These are phyloP conservation scores for Coemansia sp. DNA, from an alignment of 192 early-diverging fungal species.

Conservation along the genomic window DNA sequence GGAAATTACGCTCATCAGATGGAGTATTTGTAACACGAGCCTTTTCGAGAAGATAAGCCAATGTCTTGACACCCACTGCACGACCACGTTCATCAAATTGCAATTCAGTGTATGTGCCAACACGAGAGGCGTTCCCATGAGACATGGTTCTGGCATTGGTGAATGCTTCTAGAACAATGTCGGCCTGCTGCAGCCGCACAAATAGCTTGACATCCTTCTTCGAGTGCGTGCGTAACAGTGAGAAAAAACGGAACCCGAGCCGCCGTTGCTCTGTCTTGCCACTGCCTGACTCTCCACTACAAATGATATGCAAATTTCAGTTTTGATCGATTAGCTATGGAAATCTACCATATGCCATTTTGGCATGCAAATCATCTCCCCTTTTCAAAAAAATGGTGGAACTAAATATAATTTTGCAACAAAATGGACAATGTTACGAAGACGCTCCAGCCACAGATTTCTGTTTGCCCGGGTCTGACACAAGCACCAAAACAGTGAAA, in stretches of 20 bases:
- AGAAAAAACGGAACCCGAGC: slow-evolving; percentile 62
- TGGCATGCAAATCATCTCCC: too few species aligned
- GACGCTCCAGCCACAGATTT: too few species aligned
- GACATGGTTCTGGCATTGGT: slow-evolving; percentile 63
- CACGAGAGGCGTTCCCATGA: slow-evolving; percentile 73
- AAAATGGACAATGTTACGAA: too few species aligned
- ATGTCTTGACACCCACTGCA: slow-evolving; percentile 77
- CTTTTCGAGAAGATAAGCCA: slow-evolving; percentile 68
- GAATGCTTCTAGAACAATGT: slow-evolving; percentile 82
- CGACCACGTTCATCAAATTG: slow-evolving; percentile 88
- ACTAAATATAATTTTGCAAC: too few species aligned
- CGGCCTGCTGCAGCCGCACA: slow-evolving; percentile 61
- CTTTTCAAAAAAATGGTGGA: background rate
- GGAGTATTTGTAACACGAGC: slow-evolving; percentile 60
- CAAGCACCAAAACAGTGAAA: too few species aligned
- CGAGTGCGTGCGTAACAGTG: slow-evolving; percentile 64
- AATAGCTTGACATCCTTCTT: slow-evolving; percentile 81
- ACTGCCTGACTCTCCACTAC: slow-evolving; percentile 70
- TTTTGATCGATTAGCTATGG: background rate
- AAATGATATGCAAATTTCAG: slow-evolving; percentile 33
- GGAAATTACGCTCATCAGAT: slow-evolving; percentile 63
- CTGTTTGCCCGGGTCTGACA: too few species aligned
- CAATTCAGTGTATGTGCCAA: slow-evolving; percentile 84
- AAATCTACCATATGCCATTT: background rate
- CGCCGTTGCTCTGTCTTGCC: slow-evolving; percentile 78